Percentiles rank a stretch among this genome's conserved stretches.
These are phyloP conservation scores for Triticum monococcum DNA, from an alignment of 176 grass and related monocot species.

Conservation along the genomic window DNA sequence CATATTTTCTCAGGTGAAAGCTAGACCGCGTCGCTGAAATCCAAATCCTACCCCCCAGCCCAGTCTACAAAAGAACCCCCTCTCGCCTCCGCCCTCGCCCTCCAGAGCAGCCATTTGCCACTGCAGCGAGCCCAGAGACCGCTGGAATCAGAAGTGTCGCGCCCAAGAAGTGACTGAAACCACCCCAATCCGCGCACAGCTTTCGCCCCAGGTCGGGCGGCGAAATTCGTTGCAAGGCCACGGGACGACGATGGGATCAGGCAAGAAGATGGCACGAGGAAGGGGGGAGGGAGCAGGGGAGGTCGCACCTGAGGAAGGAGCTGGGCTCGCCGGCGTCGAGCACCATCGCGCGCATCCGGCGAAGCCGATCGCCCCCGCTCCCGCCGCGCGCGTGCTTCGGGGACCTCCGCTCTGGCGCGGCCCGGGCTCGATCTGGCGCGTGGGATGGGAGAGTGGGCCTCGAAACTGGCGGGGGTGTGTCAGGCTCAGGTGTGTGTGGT, in stretches of 20 bases:
- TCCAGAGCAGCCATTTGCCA: neutral
- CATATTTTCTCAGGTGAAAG: neutral
- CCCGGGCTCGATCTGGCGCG: constrained; percentile 1
- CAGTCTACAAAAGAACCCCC: neutral
- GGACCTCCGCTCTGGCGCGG: neutral
- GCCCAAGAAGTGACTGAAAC: neutral
- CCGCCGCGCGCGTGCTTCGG: neutral
- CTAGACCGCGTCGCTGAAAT: neutral
- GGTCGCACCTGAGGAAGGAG: constrained; percentile 51
- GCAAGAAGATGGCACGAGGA: neutral
- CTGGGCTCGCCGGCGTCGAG: constrained; percentile 52
- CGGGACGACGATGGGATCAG: neutral
- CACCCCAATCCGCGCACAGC: neutral
- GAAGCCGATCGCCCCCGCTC: neutral
- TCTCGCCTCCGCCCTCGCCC: neutral
- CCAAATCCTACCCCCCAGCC: neutral
- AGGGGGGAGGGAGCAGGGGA: neutral
- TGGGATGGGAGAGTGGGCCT: neutral
- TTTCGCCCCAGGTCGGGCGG: neutral
- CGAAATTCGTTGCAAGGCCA: neutral
- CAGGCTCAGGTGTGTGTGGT: no score
- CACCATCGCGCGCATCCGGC: constrained; percentile 34
- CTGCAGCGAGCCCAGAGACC: neutral
- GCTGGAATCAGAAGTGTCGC: neutral
- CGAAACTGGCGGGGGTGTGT: neutral